Evolutionary conservation across 495 filamentous ascomycete genomes (phyloP), one percentile per base, ranked within the genome.

Genomic region (Endocarpon pusillum): DNA sequence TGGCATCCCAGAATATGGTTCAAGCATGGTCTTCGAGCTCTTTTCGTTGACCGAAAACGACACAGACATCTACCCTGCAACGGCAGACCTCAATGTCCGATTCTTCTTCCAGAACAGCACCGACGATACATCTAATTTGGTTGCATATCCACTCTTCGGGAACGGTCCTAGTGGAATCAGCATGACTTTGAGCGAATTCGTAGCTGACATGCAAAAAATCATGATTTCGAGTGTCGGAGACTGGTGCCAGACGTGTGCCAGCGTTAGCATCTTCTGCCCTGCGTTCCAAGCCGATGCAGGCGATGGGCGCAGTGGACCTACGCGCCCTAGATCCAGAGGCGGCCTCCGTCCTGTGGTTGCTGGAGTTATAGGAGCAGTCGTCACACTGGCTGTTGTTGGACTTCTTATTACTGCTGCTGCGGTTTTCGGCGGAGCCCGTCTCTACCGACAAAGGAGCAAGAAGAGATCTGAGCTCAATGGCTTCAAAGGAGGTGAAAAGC

Each of bases 71-170:
- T 77, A 64, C 40, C 75, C 78, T 0, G 44, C 46, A 21, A 41
- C 48, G 4, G 54, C 66, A 14, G 62, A 81, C 27, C 61, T 87
- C 23, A 70, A 61, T 39, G 75, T 92, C 19, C 71, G 83, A 24
- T 84, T 86, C 56, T 53, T 80, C 8, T 71, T 86, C 52, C 66
- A 71, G 43, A 91, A 91, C 48, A 78, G 78, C 27, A 78, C 78
- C 10, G 64, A 66, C n/a, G 52, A 61, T 14, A 41, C 47, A 7
- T 53, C 50, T 19, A 49, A 58, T 17, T 66, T 77, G 4, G 41
- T 35, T 1, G 45, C 59, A 3, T 86, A 70, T 51, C 73, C 79
- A 3, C 62, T 91, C 3, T 87, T 91, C 42, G 71, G 71, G 17
- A 56, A 58, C 38, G 47, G 53, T 4, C 59, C 61, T 12, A 62